Conservation (phyloP, 2,329 filamentous ascomycete species). For the Bimuria novae-zelandiae region DNA sequence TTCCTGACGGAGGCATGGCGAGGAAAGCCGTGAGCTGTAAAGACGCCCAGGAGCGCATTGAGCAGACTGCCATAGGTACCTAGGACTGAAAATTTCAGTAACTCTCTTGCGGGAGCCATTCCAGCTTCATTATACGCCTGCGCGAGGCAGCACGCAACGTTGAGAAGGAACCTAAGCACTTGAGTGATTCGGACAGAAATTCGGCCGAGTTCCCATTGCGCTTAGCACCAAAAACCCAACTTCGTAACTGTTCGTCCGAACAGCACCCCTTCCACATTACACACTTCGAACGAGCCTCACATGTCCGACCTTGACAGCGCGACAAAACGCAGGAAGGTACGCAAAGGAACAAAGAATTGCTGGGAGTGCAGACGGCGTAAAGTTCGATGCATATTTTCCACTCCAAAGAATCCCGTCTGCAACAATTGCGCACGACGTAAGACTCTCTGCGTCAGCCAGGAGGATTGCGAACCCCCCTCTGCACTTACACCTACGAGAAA, state of each 20-base stretch:
- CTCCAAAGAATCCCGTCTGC: slow-evolving; percentile 12
- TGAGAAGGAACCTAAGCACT: no score
- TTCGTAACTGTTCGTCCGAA: no score
- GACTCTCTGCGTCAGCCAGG: slow-evolving; percentile 29
- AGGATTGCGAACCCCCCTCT: slow-evolving; percentile 20
- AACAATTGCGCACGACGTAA: slow-evolving; percentile 20
- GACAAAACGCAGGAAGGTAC: slow-evolving; percentile 14
- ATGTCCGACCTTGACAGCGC: not conserved
- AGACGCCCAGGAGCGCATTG: not conserved
- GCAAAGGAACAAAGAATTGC: slow-evolving; percentile 22
- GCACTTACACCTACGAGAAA: not conserved
- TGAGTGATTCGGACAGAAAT: not conserved
- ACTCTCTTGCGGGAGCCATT: no score
- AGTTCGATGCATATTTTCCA: slow-evolving; percentile 12
- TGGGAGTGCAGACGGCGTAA: slow-evolving; percentile 23
- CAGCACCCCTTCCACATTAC: no score
- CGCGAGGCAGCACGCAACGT: no score
- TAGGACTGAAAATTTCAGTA: no score
- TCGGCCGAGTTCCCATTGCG: not conserved
- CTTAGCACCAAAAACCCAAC: not conserved
- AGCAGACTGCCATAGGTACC: no score
- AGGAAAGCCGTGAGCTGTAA: slow-evolving; percentile 27
- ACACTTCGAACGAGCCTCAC: not conserved
- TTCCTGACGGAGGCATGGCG: slow-evolving; percentile 47
- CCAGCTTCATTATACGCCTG: no score